Conservation (phyloP, 1,284 basidiomycete species). For the Salmacisia buchloeana region DNA sequence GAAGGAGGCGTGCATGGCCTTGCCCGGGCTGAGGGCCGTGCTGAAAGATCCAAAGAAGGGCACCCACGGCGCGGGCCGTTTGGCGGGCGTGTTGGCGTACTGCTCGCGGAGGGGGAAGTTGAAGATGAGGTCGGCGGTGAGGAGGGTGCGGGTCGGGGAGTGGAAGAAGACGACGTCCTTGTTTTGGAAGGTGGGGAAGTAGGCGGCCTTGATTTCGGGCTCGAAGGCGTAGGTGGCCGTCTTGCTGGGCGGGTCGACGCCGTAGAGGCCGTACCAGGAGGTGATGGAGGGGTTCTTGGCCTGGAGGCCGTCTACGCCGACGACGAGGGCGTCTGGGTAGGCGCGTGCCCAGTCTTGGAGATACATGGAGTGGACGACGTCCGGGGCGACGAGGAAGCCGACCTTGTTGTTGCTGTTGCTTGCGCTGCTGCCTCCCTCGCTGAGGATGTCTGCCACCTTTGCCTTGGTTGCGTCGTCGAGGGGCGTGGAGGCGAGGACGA, state of each 20-base stretch:
- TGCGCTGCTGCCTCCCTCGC: too few relatives aligned
- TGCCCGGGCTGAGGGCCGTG: slow-evolving; percentile 12
- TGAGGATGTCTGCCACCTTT: slow-evolving; percentile 65
- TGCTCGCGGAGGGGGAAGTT: slow-evolving; percentile 60
- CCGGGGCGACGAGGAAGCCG: slow-evolving; percentile 54
- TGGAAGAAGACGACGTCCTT: slow-evolving; percentile 88
- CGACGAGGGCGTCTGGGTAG: slow-evolving; percentile 46
- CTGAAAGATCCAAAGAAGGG: slow-evolving; percentile 27
- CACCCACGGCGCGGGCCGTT: slow-evolving; percentile 28
- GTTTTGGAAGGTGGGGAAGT: slow-evolving; percentile 74
- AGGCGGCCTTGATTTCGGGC: slow-evolving; percentile 47
- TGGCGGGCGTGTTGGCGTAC: slow-evolving; percentile 26
- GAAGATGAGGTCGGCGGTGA: slow-evolving; percentile 82
- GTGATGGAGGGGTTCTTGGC: slow-evolving; percentile 52
- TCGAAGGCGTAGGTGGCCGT: slow-evolving; percentile 34
- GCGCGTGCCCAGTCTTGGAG: slow-evolving; percentile 45
- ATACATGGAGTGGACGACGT: slow-evolving; percentile 55
- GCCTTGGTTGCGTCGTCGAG: slow-evolving; percentile 63
- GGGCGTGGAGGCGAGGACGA: slow-evolving; percentile 79
- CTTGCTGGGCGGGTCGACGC: slow-evolving; percentile 19
- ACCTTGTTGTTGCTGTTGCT: too few relatives aligned
- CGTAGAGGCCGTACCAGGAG: slow-evolving; percentile 48
- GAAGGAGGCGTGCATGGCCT: slow-evolving; percentile 28
- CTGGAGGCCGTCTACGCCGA: slow-evolving; percentile 53
- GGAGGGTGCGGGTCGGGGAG: slow-evolving; percentile 66